Percentiles rank a stretch among this genome's conserved stretches.
Conservation (phyloP, 2,329 filamentous ascomycete species). For the Teratosphaeria viscida region DNA sequence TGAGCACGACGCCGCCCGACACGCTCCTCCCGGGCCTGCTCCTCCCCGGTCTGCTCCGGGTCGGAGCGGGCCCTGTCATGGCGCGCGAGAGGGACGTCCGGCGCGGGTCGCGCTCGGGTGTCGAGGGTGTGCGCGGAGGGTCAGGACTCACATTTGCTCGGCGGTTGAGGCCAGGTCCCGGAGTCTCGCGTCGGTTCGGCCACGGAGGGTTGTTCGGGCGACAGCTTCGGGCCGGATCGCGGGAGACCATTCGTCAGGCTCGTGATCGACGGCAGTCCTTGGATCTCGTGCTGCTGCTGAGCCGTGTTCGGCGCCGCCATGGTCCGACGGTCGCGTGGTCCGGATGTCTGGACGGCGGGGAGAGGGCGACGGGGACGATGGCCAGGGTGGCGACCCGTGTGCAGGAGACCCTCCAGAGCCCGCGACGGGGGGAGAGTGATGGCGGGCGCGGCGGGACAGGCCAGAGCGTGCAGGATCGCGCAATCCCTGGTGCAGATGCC, state of each 20-base stretch:
- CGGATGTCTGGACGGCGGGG: neutral
- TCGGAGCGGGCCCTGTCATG: neutral
- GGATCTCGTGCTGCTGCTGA: conserved; percentile 11
- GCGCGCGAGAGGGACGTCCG: neutral
- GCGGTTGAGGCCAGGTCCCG: conserved; percentile 26
- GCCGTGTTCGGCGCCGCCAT: conserved; percentile 17
- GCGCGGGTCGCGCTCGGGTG: neutral
- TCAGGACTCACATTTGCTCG: conserved; percentile 27
- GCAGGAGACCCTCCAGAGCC: neutral
- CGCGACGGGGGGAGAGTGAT: neutral
- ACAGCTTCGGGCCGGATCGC: conserved; percentile 14
- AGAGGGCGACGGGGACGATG: neutral
- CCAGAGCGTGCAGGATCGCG: neutral
- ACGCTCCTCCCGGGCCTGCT: neutral
- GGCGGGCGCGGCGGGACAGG: neutral
- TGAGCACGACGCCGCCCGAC: neutral
- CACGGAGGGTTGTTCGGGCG: conserved; percentile 21
- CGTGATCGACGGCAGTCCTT: conserved; percentile 27
- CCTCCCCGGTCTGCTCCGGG: neutral
- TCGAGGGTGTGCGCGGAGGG: neutral
- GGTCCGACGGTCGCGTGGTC: conserved; percentile 2
- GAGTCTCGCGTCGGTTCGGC: conserved; percentile 26
- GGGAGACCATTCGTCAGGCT: conserved; percentile 28
- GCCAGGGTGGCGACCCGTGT: neutral
- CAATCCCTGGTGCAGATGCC: neutral